Evolutionary conservation across 768 basidiomycete species (phyloP).

Genomic region (Atractiella rhizophila): DNA sequence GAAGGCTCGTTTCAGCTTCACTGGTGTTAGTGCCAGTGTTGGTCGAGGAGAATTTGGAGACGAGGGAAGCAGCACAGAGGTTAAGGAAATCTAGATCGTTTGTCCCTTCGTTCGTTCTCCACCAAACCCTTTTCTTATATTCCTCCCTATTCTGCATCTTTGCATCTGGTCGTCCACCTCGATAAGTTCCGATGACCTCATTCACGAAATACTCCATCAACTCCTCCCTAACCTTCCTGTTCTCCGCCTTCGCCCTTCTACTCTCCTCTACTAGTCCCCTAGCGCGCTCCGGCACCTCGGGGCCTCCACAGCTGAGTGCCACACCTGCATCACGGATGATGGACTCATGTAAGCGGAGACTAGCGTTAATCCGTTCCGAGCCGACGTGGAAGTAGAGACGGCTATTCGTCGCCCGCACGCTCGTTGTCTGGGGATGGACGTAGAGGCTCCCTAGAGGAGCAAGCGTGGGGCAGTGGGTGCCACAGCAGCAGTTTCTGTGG

Average conservation of each 20-base stretch:
- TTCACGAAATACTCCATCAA: constrained; percentile 27
- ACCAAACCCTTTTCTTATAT: background rate
- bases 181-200: constrained; percentile 13
- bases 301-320: constrained; percentile 40
- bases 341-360: constrained; percentile 34
- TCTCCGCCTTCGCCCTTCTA: constrained; percentile 39
- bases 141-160: background rate
- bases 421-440: constrained; percentile 42
- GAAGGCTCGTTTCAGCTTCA: too few species aligned
- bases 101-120: constrained; percentile 12
- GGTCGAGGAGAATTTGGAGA: background rate
- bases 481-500: constrained; percentile 36
- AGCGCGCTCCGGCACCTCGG: constrained; percentile 43
- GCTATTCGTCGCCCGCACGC: constrained; percentile 35
- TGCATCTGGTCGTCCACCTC: too few species aligned
- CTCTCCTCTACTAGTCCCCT: constrained; percentile 41
- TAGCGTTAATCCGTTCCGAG: constrained; percentile 41
- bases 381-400: constrained; percentile 65
- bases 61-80: too few species aligned
- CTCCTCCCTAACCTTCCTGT: constrained; percentile 28
- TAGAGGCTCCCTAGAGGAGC: constrained; percentile 30
- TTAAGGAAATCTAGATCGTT: constrained; percentile 15
- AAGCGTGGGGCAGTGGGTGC: constrained; percentile 58
- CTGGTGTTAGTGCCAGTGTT: constrained; percentile 16
- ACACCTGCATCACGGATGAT: constrained; percentile 33